Conservation (phyloP, 352 stramenopile species). For the Phytophthora sojae region DNA sequence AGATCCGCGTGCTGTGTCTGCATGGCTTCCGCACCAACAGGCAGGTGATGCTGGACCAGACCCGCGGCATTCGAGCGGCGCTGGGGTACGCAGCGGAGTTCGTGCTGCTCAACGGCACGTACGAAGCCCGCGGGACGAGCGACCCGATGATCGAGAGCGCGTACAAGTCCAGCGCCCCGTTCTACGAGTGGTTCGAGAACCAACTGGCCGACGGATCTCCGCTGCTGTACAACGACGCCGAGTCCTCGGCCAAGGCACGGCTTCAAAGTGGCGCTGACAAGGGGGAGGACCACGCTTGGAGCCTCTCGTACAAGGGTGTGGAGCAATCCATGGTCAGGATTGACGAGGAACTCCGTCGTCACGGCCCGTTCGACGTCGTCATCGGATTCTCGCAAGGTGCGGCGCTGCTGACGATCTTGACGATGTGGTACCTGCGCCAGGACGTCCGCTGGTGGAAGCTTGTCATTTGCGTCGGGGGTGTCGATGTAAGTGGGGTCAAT, state of each 20-base stretch:
- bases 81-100: conserved; percentile 48
- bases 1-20: conserved; percentile 58
- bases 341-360: conserved; percentile 36
- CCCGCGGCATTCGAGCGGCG: conserved; percentile 42
- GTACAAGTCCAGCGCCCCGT: conserved; percentile 40
- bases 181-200: conserved; percentile 61
- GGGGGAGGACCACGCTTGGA: conserved; percentile 38
- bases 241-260: conserved; percentile 39
- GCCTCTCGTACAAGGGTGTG: conserved; percentile 41
- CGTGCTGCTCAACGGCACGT: conserved; percentile 50
- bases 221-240: conserved; percentile 42
- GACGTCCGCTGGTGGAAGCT: conserved; percentile 48
- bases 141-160: conserved; percentile 44
- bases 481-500: conserved; percentile 43
- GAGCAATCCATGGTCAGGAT: conserved; percentile 50
- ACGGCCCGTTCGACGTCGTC: conserved; percentile 56
- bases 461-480: conserved; percentile 45
- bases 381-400: conserved; percentile 63
- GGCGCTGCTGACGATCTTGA: conserved; percentile 47
- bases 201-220: conserved; percentile 34
- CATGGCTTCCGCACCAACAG: conserved; percentile 66
- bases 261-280: conserved; percentile 36
- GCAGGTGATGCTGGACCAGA: conserved; percentile 56
- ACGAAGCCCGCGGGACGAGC: conserved; percentile 43
- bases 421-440: conserved; percentile 46